A percentile compares a stretch with the other conserved stretches of the same genome.
These are phyloP conservation scores for Bimuria novae-zelandiae DNA, from an alignment of 2,329 filamentous ascomycete species.

Conservation along the genomic window DNA sequence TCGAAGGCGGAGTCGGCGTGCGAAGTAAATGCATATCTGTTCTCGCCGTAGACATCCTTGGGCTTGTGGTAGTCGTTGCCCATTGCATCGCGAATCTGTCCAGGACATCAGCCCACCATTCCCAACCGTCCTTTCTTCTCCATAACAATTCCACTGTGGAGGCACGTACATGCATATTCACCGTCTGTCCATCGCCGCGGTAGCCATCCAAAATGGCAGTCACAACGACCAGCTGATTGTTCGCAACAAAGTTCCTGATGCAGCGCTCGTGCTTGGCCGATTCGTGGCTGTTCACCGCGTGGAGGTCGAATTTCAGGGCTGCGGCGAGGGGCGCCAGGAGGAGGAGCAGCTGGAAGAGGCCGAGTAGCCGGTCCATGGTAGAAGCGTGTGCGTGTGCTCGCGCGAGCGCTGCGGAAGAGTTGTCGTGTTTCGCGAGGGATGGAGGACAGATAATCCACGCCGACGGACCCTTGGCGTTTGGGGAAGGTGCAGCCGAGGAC, in stretches of 20 bases:
- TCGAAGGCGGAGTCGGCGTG: slow-evolving; percentile 92
- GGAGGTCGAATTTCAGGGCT: slow-evolving; percentile 92
- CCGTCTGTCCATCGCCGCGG: slow-evolving; percentile 86
- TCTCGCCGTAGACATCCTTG: slow-evolving; percentile 89
- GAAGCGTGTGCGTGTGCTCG: slow-evolving; percentile 16
- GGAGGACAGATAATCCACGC: slow-evolving; percentile 39
- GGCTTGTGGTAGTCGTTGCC: slow-evolving; percentile 95
- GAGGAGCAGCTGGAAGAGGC: slow-evolving; percentile 45
- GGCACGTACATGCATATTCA: slow-evolving; percentile 93
- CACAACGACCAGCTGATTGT: slow-evolving; percentile 92
- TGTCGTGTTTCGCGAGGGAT: slow-evolving; percentile 11
- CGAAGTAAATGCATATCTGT: slow-evolving; percentile 90
- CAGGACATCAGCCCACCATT: not conserved
- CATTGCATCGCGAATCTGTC: slow-evolving; percentile 88
- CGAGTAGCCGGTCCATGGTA: slow-evolving; percentile 43
- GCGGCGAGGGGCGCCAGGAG: slow-evolving; percentile 50
- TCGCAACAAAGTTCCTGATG: slow-evolving; percentile 92
- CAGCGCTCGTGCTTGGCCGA: slow-evolving; percentile 76
- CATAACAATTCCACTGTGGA: too few species aligned
- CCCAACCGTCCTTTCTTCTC: not conserved
- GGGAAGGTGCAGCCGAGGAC: slow-evolving; percentile 2
- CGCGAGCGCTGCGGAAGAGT: slow-evolving; percentile 12
- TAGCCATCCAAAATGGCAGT: slow-evolving; percentile 85
- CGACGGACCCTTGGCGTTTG: slow-evolving; percentile 17
- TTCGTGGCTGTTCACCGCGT: slow-evolving; percentile 68